A percentile compares a stretch with the other conserved stretches of the same genome.
These are phyloP conservation scores for Talaromyces sp. DNA, from an alignment of 2,329 filamentous ascomycete genomes.

Conservation along the genomic window DNA sequence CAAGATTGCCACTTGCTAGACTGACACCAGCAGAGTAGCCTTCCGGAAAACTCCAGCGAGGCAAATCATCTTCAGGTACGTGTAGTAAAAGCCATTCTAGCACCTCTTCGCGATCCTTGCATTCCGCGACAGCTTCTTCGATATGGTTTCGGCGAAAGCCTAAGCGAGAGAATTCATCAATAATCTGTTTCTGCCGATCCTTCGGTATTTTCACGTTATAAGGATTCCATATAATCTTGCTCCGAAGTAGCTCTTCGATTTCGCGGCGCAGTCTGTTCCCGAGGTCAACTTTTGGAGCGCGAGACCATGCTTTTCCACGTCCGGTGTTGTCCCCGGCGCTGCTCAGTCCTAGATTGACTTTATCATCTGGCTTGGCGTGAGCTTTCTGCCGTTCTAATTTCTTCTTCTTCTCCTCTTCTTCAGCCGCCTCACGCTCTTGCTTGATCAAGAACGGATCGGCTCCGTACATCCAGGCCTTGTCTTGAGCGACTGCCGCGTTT, in stretches of 20 bases:
- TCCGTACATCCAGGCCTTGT: constrained; percentile 83
- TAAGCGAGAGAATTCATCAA: constrained; percentile 70
- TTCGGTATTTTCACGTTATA: constrained; percentile 63
- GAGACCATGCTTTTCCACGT: constrained; percentile 71
- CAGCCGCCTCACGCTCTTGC: constrained; percentile 74
- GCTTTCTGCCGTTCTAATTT: constrained; percentile 62
- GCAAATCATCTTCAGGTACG: constrained; percentile 95
- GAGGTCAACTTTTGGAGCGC: constrained; percentile 88
- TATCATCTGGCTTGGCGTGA: constrained; percentile 62
- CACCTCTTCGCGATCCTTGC: constrained; percentile 87
- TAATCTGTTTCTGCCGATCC: constrained; percentile 54
- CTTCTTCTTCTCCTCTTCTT: constrained; percentile 72
- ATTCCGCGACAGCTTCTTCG: constrained; percentile 79
- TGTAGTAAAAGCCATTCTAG: constrained; percentile 96
- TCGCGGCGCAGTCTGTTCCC: constrained; percentile 72
- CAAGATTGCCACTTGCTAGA: constrained; percentile 76
- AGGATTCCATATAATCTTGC: constrained; percentile 82
- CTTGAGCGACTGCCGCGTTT: constrained; percentile 71
- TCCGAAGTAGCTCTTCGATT: constrained; percentile 74
- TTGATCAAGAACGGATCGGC: constrained; percentile 85
- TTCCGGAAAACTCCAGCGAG: constrained; percentile 84
- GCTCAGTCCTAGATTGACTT: constrained; percentile 50
- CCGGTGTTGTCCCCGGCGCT: constrained; percentile 28
- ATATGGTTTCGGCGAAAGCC: constrained; percentile 88
- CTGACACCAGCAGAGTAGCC: constrained; percentile 87